phyloP scores from a whole-genome alignment of 495 filamentous ascomycete species.

The Daldinia vernicosa region DNA sequence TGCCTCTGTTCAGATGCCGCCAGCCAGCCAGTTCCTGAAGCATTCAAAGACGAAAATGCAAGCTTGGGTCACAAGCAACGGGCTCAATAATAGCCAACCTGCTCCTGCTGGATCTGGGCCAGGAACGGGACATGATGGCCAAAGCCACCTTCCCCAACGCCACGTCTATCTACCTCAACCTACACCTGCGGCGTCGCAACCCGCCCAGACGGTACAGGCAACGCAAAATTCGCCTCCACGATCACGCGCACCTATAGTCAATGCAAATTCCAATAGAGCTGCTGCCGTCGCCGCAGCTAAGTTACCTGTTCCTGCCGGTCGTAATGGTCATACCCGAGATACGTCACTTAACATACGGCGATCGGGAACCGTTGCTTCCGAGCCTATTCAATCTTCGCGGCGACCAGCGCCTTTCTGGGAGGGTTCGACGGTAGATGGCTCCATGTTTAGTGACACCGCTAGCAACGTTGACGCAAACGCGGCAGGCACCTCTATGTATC shows the following conservation, averaged over 20 bases:
- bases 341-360: conserved; percentile 34
- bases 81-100: conserved; percentile 36
- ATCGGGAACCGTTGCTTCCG: conserved; percentile 36
- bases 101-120: conserved; percentile 34
- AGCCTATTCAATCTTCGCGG: conserved; percentile 38
- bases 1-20: conserved; percentile 44
- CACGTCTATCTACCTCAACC: conserved; percentile 43
- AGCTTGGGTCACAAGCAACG: conserved; percentile 46
- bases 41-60: conserved; percentile 47
- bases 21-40: conserved; percentile 45
- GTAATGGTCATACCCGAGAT: conserved; percentile 38
- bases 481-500: conserved; percentile 36
- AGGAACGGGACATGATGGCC: conserved; percentile 38
- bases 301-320: conserved; percentile 38
- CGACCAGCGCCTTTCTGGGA: conserved; percentile 45
- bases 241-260: conserved; percentile 45
- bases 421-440: conserved; percentile 46
- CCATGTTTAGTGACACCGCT: conserved; percentile 46
- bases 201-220: conserved; percentile 16
- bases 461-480: conserved; percentile 45
- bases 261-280: conserved; percentile 43
- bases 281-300: conserved; percentile 32
- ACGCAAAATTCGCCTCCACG: conserved; percentile 40
- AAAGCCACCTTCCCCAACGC: conserved; percentile 36
- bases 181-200: conserved; percentile 31